Base-by-base conservation (phyloP, 2,329 filamentous ascomycete genomes). In the Lachnellula hyalina region DNA sequence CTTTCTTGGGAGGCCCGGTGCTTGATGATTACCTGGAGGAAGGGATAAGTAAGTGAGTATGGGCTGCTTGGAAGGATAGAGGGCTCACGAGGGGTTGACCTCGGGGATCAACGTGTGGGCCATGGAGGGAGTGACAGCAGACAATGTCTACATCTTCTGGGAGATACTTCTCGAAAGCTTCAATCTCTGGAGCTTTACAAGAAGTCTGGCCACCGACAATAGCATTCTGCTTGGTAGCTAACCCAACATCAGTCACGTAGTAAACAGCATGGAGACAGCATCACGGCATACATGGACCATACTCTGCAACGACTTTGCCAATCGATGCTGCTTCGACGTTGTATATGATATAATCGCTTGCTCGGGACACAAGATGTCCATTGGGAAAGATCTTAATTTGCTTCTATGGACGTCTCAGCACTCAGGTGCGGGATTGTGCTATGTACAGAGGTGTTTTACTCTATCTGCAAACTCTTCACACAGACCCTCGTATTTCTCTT, bases 281-380 rank as follows among this genome's bases (percentile, higher is more conserved):
- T 49, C 25, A 46, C 11, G 45, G 73, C 86, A 77, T 90, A 96
- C 91, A 96, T 65, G 93, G 93, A 61, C 92, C 94, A 72, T 90
- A 99, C 67, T 87, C 79, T 60, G 86, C 87, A 67, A 96, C 94
- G 65, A 96, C 89, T 63, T 81, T 82, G 70, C 90, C 88, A 72
- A 99, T 96, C 62, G 86, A 83, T 66, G 91, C 90, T 59, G 94
- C 94, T 74, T 97, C 93, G 73, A 99, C 94, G 74, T 89, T 96
- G 81, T 99, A 99, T 71, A 99, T 91, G 75, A 96, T 96, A 73
- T 92, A 97, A 80, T 97, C 93, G 85, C 92, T 96, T 73, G 86
- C 85, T 75, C 94, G 86, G 65, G 94, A 96, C 66, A 99, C 94
- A 72, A 93, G 82, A 76, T 97, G 92, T 66, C 95, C 95, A 82